Evolutionary conservation across 805 yeast genomes (phyloP).

Genomic region (Hanseniaspora nectarophila): DNA sequence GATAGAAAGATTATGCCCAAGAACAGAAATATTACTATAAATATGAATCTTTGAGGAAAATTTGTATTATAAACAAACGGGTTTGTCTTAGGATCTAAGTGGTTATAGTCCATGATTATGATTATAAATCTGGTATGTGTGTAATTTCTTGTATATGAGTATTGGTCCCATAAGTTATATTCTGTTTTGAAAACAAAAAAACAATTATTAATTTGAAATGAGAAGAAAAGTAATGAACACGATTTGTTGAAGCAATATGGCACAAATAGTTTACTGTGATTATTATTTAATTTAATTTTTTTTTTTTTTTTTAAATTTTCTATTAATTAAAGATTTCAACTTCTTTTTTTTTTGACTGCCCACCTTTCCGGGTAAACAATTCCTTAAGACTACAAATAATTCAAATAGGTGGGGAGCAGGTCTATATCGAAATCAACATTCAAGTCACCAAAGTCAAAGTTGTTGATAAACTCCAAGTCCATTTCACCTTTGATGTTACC

Average conservation of each 20-base stretch:
- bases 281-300: background rate
- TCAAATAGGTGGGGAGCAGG: constrained; percentile 9
- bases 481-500: constrained; percentile 78
- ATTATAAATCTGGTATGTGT: no score
- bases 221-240: no score
- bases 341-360: background rate
- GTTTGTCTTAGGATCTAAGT: constrained; percentile 34
- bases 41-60: constrained; percentile 65
- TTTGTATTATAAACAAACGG: constrained; percentile 47
- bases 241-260: no score
- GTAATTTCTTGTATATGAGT: no score
- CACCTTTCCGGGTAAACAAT: no score
- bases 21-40: constrained; percentile 66
- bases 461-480: constrained; percentile 78
- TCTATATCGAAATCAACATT: constrained; percentile 9
- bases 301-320: background rate
- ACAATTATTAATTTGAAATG: no score
- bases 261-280: background rate
- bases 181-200: no score
- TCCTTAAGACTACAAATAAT: no score
- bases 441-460: constrained; percentile 8
- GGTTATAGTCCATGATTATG: background rate
- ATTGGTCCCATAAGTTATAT: no score
- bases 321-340: background rate
- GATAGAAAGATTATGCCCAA: constrained; percentile 47